Base-by-base conservation (phyloP, 441 rosid genomes). In the Pelargonium cotyledonis region DNA sequence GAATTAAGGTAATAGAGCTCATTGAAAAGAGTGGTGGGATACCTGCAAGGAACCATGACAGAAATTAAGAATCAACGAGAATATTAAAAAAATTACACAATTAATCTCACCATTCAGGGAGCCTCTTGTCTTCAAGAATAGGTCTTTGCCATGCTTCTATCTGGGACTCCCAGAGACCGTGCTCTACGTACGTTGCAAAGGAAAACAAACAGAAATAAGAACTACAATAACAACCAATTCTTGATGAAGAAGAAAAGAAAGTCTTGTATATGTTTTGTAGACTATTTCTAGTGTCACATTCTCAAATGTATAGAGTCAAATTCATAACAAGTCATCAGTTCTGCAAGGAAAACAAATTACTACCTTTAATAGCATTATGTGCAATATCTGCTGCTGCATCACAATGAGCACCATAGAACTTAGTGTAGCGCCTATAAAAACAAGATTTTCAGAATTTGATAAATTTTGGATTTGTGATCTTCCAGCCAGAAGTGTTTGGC, bases 61-160 rank as follows among this genome's bases (percentile, higher is more conserved):
- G 44, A 46, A 53, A 62, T 51, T 2, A 18, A 51, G 16, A 5
- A 51, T 51, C 19, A 2, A 51, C 1, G 0, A 14, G 8, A 7
- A 51, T 2, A 51, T 14, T 51, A 15, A 0, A 51, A 51, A 51
- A 51, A n/a, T 12, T 70, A 6, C 4, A 46, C 65, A 60, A 63
- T 68, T 1, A 57, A 72, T 23, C 82, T 84, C 68, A 90, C 98
- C 98, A 91, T 79, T 86, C 85, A 70, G 97, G 98, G 69, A 89
- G 82, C 65, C 84, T 88, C 78, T 86, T 26, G 29, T 26, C 29
- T 26, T 26, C 29, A 26, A 26, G 91, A 76, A 88, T 70, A 64
- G 95, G 96, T 78, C 75, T 83, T 82, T 94, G 97, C 98, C 96
- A 94, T 6, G 86, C 91, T 77, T 85, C 96, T 81, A 91, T 89